These are phyloP conservation scores for Schwanniomyces polymorphus DNA, from an alignment of 805 yeast genomes.

Conservation along the genomic window DNA sequence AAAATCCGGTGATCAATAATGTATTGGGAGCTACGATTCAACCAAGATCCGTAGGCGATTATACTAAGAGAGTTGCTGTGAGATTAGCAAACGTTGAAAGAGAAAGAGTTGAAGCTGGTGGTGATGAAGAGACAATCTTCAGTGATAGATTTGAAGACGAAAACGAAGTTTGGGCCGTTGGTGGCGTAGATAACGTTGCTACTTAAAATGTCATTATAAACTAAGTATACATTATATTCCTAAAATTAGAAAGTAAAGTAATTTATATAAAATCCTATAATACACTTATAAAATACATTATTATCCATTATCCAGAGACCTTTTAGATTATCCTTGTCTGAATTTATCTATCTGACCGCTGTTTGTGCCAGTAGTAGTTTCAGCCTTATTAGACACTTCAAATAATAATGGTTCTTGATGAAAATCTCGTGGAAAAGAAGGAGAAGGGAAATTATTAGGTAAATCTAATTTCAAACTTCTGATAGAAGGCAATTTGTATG, in stretches of 20 bases:
- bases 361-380: constrained; percentile 11
- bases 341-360: neutral
- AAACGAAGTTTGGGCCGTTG: constrained; percentile 84
- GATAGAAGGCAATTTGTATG: constrained; percentile 44
- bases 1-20: constrained; percentile 33
- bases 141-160: constrained; percentile 87
- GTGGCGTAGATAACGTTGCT: constrained; percentile 53
- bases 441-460: constrained; percentile 42
- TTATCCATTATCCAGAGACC: neutral
- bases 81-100: constrained; percentile 85
- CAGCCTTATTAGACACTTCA: constrained; percentile 3
- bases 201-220: neutral
- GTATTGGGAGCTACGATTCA: constrained; percentile 50
- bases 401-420: constrained; percentile 4
- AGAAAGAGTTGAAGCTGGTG: constrained; percentile 86
- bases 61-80: constrained; percentile 84
- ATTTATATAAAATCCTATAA: neutral
- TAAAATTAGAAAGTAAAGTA: neutral
- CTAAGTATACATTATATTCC: neutral
- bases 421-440: constrained; percentile 9
- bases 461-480: constrained; percentile 51
- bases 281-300: neutral
- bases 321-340: neutral
- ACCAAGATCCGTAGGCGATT: constrained; percentile 80
- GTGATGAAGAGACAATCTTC: constrained; percentile 81